Conservation (phyloP, 441 rosid species). For the Geranium incanum region DNA sequence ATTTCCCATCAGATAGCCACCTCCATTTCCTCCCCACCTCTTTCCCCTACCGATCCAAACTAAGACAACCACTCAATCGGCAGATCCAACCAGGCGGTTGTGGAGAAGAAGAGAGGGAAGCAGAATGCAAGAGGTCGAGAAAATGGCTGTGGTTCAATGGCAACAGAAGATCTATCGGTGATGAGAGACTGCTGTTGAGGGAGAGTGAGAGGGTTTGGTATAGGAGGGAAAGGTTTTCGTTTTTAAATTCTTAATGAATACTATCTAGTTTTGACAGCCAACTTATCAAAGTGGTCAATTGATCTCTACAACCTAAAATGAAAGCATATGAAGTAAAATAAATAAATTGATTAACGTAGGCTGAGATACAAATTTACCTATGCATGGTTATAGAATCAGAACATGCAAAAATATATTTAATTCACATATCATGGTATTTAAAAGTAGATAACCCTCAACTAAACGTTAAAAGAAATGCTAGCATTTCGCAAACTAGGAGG, state of each 20-base stretch:
- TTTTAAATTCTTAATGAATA: not conserved
- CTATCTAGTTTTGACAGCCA: not conserved
- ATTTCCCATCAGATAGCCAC: not conserved
- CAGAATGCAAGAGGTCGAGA: not conserved
- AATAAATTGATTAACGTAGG: not conserved
- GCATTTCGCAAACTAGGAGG: not conserved
- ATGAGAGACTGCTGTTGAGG: not conserved
- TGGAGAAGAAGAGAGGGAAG: not conserved
- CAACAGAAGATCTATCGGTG: not conserved
- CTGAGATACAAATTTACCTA: not conserved
- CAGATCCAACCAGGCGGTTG: not conserved
- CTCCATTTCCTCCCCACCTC: not conserved
- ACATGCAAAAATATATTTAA: not conserved
- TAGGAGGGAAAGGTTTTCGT: not conserved
- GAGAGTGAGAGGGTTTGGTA: not conserved
- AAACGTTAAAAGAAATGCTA: not conserved
- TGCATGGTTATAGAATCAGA: not conserved
- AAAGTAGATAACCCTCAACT: not conserved
- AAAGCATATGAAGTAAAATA: not conserved
- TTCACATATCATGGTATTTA: not conserved
- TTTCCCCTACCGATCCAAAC: too few species aligned
- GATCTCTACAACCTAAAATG: not conserved
- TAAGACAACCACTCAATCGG: too few species aligned
- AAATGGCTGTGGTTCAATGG: not conserved
- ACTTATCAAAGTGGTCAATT: not conserved